phyloP scores from a whole-genome alignment of 768 basidiomycete species.

The Daedalea quercina region DNA sequence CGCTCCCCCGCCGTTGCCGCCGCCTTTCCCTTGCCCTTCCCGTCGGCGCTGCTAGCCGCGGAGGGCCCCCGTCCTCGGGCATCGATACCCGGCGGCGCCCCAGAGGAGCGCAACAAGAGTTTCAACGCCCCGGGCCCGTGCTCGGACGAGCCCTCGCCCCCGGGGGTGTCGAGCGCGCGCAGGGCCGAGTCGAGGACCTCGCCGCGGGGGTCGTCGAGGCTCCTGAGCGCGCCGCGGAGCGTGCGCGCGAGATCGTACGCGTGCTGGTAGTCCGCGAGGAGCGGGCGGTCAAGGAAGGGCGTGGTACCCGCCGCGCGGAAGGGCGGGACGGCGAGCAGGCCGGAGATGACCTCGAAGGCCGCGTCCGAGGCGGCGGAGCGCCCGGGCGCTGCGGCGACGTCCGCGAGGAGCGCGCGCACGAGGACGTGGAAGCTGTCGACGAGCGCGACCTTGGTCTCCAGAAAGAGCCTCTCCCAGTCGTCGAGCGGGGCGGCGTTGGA shows the following conservation, averaged over 20 bases:
- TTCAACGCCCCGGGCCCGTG: constrained; percentile 57
- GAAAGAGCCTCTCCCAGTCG: constrained; percentile 67
- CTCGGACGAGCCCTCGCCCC: constrained; percentile 13
- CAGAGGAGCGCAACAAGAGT: constrained; percentile 58
- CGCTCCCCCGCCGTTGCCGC: constrained; percentile 4
- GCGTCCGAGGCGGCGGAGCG: constrained; percentile 32
- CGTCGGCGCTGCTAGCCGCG: constrained; percentile 24
- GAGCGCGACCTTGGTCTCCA: constrained; percentile 66
- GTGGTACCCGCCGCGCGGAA: constrained; percentile 20
- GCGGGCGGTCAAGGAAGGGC: constrained; percentile 56
- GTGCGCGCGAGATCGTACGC: constrained; percentile 52
- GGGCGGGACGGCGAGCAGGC: constrained; percentile 43
- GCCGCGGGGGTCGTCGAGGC: constrained; percentile 49
- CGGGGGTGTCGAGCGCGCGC: constrained; percentile 29
- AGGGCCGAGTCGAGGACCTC: constrained; percentile 51
- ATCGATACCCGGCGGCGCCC: constrained; percentile 35
- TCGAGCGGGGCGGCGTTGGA: constrained; percentile 26
- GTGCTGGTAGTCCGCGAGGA: constrained; percentile 69
- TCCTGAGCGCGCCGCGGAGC: constrained; percentile 38
- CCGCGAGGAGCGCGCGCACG: constrained; percentile 39
- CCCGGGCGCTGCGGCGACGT: constrained; percentile 28
- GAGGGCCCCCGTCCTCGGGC: constrained; percentile 26
- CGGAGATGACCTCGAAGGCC: constrained; percentile 52
- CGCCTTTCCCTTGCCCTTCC: constrained; percentile 26
- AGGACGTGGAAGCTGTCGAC: constrained; percentile 65